A percentile compares a stretch with the other conserved stretches of the same genome.
phyloP scores from a whole-genome alignment of 2,329 filamentous ascomycete genomes.

The Clonostachys sp. region DNA sequence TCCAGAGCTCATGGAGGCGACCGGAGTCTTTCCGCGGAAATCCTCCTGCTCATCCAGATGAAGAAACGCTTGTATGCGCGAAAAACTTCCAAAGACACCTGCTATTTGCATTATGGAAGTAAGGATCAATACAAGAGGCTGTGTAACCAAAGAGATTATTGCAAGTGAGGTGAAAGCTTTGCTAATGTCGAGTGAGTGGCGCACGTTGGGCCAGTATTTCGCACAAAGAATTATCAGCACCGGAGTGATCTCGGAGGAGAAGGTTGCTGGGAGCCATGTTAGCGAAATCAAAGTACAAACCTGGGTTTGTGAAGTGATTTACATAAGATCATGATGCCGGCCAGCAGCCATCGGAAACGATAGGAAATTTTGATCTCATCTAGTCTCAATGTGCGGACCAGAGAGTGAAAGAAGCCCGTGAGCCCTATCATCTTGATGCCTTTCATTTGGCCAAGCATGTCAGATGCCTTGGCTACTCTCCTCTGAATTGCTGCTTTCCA shows the following conservation, averaged over 20 bases:
- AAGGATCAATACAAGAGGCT: slow-evolving; percentile 23
- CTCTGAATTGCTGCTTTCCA: slow-evolving; percentile 34
- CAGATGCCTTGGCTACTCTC: slow-evolving; percentile 30
- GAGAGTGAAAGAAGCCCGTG: slow-evolving; percentile 18
- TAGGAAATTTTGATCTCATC: slow-evolving; percentile 30
- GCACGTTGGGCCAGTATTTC: slow-evolving; percentile 21
- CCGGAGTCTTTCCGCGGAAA: neutral
- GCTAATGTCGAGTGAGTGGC: slow-evolving; percentile 19
- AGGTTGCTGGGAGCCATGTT: slow-evolving; percentile 8
- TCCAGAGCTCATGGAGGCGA: too few species aligned
- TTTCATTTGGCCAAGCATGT: slow-evolving; percentile 34
- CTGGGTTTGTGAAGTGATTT: neutral
- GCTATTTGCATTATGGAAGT: slow-evolving; percentile 23
- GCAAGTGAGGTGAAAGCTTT: slow-evolving; percentile 28
- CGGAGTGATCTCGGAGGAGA: slow-evolving; percentile 20
- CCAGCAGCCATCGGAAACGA: slow-evolving; percentile 25
- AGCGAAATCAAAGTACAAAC: neutral
- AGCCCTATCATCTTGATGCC: slow-evolving; percentile 38
- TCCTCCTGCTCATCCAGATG: slow-evolving; percentile 13
- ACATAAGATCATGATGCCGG: slow-evolving; percentile 21
- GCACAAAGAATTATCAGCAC: slow-evolving; percentile 23
- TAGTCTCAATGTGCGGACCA: slow-evolving; percentile 26
- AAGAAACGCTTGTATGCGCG: slow-evolving; percentile 24
- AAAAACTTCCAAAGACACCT: slow-evolving; percentile 22
- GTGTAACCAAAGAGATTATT: slow-evolving; percentile 22